Evolutionary conservation across 169 alveolate species (phyloP), one percentile per base, ranked within the genome.

Genomic region (Plasmodium ovale): DNA sequence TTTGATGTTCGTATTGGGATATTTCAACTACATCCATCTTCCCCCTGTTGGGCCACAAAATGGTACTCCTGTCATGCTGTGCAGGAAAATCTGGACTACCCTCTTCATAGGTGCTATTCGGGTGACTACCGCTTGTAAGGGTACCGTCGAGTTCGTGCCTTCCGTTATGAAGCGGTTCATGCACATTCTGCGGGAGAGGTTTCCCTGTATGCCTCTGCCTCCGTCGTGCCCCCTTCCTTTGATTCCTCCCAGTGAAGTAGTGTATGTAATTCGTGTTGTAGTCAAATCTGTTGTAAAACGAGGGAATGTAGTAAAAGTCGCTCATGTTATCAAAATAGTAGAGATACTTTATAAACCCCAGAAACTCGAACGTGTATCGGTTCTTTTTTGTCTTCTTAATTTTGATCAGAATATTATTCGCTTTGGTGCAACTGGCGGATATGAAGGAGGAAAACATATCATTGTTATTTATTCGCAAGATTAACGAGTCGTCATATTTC

Each of bases 381-480:
- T 82, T 82, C 29, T 82, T 82, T 35, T 58, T 82, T 6, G 90
- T 82, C 35, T 44, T 82, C 65, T 82, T 82, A 19, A 82, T 65
- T 65, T 82, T 82, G 25, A 82, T 82, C 65, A 82, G 65, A n/a
- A 82, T 44, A 37, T 82, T 82, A 19, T 82, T 58, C 25, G 65
- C 90, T 49, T 82, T 64, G 64, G 90, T 70, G 3, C 71, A 82
- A 35, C 51, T 82, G 16, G 90, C 68, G 19, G 84, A 62, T 56
- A 82, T 44, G 47, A 82, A 82, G 19, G 90, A 82, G 7, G 90
- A 82, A 65, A 65, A 82, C 82, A 82, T 65, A 54, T 82, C 90
- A 82, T 82, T 82, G 25, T 59, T 82, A 69, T 82, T 82, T 16
- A 82, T 70, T 33, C 77, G 37, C 27, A 82, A 51, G 42, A 82